Evolutionary conservation across 2,329 filamentous ascomycete genomes (phyloP), one percentile per base, ranked within the genome.

Genomic region (Claviceps spartinae): DNA sequence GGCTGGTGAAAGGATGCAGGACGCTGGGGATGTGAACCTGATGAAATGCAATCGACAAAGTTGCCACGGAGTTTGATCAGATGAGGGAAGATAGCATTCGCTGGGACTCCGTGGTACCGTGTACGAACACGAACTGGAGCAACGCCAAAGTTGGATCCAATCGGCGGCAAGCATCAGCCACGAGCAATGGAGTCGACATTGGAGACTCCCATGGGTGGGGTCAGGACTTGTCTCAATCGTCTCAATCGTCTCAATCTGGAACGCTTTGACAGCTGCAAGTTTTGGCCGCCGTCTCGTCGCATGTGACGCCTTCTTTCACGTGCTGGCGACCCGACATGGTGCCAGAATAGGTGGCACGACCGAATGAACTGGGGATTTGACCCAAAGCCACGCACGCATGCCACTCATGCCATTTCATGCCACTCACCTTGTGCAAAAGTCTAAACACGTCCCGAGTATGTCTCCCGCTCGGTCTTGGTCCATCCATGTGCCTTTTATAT

Each of bases 291-390:
- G 22, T 30, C 43, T 18, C 46, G 18, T 54, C 46, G 49, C 52
- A 52, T 54, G 52, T 52, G 49, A 52, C 41, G 49, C 22, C 43
- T 40, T 54, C 45, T 51, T 54, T 54, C 52, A 54, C 52, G 52
- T 54, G 52, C 49, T 49, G 49, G 38, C 48, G 9, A 46, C 47
- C 49, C 37, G 40, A 54, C 52, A 30, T 26, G 22, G 24, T 37
- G 52, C 46, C 52, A 37, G 13, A 53, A 44, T 20, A 45, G 49
- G 46, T 49, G 52, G 47, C 52, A 52, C 49, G 38, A 46, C 52
- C 49, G 42, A 47, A 20, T 38, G 20, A 34, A 50, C 47, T 47
- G 16, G 52, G 42, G 16, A 50, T 51, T 51, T 43, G 7, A 16
- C 22, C 42, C 37, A 36, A 44, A 26, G 47, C 9, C 18, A 20